Conservation (phyloP, 441 rosid genomes). For the Kokia cookei region DNA sequence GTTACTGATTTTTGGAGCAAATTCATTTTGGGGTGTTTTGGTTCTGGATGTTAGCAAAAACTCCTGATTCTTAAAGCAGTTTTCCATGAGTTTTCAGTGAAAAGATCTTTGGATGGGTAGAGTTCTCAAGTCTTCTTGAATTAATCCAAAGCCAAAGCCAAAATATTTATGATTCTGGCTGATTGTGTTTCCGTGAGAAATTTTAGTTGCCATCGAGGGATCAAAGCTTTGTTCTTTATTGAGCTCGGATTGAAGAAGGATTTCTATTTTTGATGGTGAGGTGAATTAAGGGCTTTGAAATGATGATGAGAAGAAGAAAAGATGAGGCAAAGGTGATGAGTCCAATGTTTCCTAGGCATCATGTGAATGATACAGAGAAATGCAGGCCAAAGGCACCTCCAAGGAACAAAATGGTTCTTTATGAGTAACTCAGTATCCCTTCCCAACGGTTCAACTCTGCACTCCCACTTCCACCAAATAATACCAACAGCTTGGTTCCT, state of each 20-base stretch:
- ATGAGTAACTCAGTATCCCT: conserved; percentile 62
- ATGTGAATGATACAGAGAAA: conserved; percentile 72
- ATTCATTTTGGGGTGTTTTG: neutral
- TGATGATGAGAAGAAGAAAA: conserved; percentile 41
- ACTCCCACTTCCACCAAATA: conserved; percentile 23
- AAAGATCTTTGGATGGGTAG: neutral
- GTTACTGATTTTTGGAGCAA: neutral
- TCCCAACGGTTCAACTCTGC: conserved; percentile 48
- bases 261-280: neutral
- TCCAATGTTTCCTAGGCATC: conserved; percentile 87
- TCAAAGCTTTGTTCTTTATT: neutral
- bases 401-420: conserved; percentile 80
- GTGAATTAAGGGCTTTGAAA: neutral
- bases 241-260: neutral
- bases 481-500: conserved; percentile 20
- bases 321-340: conserved; percentile 45
- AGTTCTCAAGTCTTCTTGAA: neutral
- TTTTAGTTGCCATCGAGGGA: conserved; percentile 6
- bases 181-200: neutral
- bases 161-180: neutral
- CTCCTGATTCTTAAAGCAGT: neutral
- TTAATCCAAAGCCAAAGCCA: neutral
- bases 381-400: conserved; percentile 77
- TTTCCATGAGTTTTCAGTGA: conserved; percentile 7
- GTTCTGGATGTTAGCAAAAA: neutral